Conservation (phyloP, 768 basidiomycete genomes). For the Amanita thiersii region DNA sequence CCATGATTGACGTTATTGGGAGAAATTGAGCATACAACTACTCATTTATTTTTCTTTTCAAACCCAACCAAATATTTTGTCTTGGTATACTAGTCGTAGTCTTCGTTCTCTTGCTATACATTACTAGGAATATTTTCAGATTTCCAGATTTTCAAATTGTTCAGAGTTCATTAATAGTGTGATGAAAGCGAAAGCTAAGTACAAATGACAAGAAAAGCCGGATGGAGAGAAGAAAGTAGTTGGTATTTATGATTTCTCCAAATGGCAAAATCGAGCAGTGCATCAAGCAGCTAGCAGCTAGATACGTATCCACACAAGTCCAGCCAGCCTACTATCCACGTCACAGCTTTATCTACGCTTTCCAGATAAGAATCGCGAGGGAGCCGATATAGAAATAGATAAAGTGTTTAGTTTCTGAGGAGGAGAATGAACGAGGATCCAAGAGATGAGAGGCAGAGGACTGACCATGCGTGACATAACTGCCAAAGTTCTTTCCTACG, state of each 20-base stretch:
- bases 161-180: background rate
- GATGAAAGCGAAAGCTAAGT: background rate
- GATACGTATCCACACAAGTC: background rate
- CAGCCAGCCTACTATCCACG: background rate
- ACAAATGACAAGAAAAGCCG: background rate
- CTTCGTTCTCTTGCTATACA: conserved; percentile 7
- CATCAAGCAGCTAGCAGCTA: conserved; percentile 4
- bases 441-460: conserved; percentile 12
- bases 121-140: conserved; percentile 8
- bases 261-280: too few relatives aligned
- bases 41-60: background rate
- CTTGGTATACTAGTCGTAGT: conserved; percentile 4
- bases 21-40: conserved; percentile 11
- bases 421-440: conserved; percentile 8
- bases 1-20: conserved; percentile 48
- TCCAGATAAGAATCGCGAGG: conserved; percentile 92
- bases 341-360: conserved; percentile 49
- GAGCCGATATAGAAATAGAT: conserved; percentile 97
- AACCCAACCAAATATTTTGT: conserved; percentile 3
- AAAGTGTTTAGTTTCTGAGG: conserved; percentile 91
- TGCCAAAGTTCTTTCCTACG: conserved; percentile 98
- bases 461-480: conserved; percentile 95
- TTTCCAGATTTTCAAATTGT: too few relatives aligned
- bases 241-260: too few relatives aligned
- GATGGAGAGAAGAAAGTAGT: background rate